A percentile compares a stretch with the other conserved stretches of the same genome.
These are phyloP conservation scores for Erythrobasidium yunnanense DNA, from an alignment of 768 basidiomycete genomes.

Conservation along the genomic window DNA sequence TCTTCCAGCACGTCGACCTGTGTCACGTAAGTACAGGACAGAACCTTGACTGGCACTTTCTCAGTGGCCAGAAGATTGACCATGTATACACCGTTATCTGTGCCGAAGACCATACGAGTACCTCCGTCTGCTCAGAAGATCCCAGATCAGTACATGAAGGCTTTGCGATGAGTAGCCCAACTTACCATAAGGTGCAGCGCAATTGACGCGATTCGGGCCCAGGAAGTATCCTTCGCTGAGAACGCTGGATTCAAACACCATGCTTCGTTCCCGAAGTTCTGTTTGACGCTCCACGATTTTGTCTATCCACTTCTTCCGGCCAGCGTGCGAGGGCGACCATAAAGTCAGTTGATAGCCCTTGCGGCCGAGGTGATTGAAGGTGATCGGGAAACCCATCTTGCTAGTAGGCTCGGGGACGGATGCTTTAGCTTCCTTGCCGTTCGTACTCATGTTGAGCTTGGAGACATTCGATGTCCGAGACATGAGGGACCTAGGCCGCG, in stretches of 20 bases:
- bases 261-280: constrained; percentile 65
- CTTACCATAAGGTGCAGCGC: constrained; percentile 78
- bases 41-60: constrained; percentile 63
- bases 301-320: constrained; percentile 90
- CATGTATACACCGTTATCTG: constrained; percentile 91
- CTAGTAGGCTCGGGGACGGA: constrained; percentile 43
- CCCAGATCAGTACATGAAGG: neutral
- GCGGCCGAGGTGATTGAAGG: constrained; percentile 83
- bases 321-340: constrained; percentile 74
- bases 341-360: constrained; percentile 83
- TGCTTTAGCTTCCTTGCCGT: constrained; percentile 1
- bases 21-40: constrained; percentile 74
- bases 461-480: constrained; percentile 29
- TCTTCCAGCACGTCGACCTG: constrained; percentile 96
- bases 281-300: constrained; percentile 81
- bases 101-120: constrained; percentile 82
- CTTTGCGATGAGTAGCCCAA: constrained; percentile 33
- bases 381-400: constrained; percentile 82
- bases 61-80: constrained; percentile 64
- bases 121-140: constrained; percentile 56
- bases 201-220: constrained; percentile 76
- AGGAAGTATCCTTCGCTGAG: constrained; percentile 81
- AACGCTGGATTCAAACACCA: constrained; percentile 71
- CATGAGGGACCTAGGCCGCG: constrained; percentile 39
- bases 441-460: constrained; percentile 10